A percentile compares a stretch with the other conserved stretches of the same genome.
Conservation (phyloP, 352 stramenopile genomes). For the Aphanomyces cochlioides region DNA sequence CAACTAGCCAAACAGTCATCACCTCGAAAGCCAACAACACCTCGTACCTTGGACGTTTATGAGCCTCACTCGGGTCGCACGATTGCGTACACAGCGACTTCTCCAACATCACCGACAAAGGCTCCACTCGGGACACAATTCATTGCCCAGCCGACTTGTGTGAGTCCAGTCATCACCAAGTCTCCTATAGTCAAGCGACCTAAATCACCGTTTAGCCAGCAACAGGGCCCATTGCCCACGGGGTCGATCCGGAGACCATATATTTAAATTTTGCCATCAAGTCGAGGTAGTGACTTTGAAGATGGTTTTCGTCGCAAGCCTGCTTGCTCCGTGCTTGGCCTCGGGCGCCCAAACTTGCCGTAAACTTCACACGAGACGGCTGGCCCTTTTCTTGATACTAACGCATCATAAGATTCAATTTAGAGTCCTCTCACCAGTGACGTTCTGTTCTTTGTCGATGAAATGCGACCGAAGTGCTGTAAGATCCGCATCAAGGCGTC, state of each 20-base stretch:
- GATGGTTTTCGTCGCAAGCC: neutral
- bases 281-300: neutral
- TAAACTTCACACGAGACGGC: slow-evolving; percentile 29
- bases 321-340: neutral
- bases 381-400: neutral
- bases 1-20: slow-evolving; percentile 32
- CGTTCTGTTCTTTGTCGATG: too few relatives aligned
- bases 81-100: neutral
- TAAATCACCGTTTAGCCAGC: too few relatives aligned
- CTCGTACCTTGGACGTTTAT: slow-evolving; percentile 36
- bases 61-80: slow-evolving; percentile 46
- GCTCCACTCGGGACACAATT: neutral
- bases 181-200: too few relatives aligned
- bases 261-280: neutral
- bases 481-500: slow-evolving; percentile 40
- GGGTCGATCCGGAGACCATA: neutral
- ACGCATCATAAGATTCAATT: neutral
- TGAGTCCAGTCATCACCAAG: too few relatives aligned
- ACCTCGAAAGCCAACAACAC: slow-evolving; percentile 1
- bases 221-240: neutral
- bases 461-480: slow-evolving; percentile 36
- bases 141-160: slow-evolving; percentile 22
- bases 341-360: slow-evolving; percentile 12
- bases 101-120: neutral
- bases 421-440: too few relatives aligned